Conservation (phyloP, 805 yeast genomes). For the Tetrapisispora phaffii region DNA sequence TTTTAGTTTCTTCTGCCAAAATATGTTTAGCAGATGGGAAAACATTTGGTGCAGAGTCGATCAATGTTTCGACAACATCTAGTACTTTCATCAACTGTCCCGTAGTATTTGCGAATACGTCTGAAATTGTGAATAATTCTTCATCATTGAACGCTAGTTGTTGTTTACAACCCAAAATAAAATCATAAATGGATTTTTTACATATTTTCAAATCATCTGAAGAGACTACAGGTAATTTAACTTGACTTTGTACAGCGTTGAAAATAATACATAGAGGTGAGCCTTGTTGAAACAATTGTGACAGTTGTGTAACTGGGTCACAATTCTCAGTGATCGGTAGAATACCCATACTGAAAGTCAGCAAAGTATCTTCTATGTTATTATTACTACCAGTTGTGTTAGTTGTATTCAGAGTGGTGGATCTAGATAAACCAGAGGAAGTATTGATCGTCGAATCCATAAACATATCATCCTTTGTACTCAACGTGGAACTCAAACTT, state of each 20-base stretch:
- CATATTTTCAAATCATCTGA: conserved; percentile 77
- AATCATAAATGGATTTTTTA: conserved; percentile 83
- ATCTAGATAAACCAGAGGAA: conserved; percentile 15
- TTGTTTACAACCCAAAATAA: conserved; percentile 74
- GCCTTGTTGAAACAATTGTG: conserved; percentile 85
- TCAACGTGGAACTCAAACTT: conserved; percentile 29
- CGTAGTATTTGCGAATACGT: conserved; percentile 76
- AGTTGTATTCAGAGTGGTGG: conserved; percentile 6
- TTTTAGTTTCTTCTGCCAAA: conserved; percentile 20
- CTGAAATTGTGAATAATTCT: conserved; percentile 78
- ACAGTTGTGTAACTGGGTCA: conserved; percentile 88
- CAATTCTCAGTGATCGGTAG: conserved; percentile 62
- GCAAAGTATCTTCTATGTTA: conserved; percentile 27
- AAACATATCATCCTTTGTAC: conserved; percentile 28
- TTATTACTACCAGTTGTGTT: conserved; percentile 7
- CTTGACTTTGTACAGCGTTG: conserved; percentile 55
- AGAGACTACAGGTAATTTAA: conserved; percentile 51
- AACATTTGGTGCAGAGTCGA: conserved; percentile 41
- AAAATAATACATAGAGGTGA: conserved; percentile 81
- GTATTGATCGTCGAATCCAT: conserved; percentile 22
- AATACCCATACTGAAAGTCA: conserved; percentile 68
- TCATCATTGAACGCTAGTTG: conserved; percentile 69
- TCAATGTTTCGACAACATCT: conserved; percentile 56
- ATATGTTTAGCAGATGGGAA: conserved; percentile 28
- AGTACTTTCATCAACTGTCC: conserved; percentile 68